Evolutionary conservation across 176 grass and related monocot genomes (phyloP).

Genomic region (Oryza australiensis): DNA sequence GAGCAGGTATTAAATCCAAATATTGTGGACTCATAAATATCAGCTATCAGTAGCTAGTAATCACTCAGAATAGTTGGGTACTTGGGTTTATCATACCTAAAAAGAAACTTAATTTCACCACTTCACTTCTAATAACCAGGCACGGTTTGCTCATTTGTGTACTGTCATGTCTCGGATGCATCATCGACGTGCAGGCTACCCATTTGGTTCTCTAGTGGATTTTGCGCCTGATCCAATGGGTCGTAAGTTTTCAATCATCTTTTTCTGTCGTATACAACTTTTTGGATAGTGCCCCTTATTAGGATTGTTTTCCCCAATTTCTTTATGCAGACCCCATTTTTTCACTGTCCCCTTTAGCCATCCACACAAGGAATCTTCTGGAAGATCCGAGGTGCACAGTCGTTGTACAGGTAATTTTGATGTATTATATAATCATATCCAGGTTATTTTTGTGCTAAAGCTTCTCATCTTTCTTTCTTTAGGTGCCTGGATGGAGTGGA

Average conservation of each 20-base stretch:
- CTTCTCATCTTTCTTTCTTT: neutral
- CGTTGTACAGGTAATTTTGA: constrained; percentile 68
- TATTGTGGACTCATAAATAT: neutral
- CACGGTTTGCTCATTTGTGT: constrained; percentile 82
- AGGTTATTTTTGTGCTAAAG: constrained; percentile 1
- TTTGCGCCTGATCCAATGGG: constrained; percentile 70
- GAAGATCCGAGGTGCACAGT: constrained; percentile 78
- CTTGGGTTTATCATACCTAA: neutral
- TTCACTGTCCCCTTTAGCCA: constrained; percentile 76
- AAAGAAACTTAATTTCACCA: neutral
- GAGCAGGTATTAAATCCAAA: constrained; percentile 53
- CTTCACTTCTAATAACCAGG: constrained; percentile 45
- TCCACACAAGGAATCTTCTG: constrained; percentile 85
- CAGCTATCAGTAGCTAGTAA: neutral
- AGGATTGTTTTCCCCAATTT: constrained; percentile 2
- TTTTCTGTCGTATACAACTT: constrained; percentile 11
- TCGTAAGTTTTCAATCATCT: constrained; percentile 49
- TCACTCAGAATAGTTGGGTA: neutral
- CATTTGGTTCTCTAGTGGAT: constrained; percentile 84
- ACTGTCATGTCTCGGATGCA: constrained; percentile 88
- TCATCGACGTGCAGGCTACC: constrained; percentile 71
- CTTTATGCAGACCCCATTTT: constrained; percentile 69
- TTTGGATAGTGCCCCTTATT: neutral
- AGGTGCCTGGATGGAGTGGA: constrained; percentile 86
- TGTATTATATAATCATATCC: constrained; percentile 16